Conservation (phyloP, 495 filamentous ascomycete genomes). For the Hypomontagnella submonticulosa region DNA sequence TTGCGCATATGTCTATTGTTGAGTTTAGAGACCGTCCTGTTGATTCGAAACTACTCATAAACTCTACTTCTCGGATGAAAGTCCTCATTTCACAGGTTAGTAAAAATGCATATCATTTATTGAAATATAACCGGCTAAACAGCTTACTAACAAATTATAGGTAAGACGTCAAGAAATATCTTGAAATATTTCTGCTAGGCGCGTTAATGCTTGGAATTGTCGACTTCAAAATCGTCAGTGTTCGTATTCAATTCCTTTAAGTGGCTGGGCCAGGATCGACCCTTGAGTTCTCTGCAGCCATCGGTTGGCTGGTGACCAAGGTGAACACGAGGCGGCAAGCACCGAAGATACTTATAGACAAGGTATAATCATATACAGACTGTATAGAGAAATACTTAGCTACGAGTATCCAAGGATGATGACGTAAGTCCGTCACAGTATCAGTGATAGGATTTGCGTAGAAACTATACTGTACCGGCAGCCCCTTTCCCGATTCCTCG, state of each 20-base stretch:
- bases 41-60: slow-evolving; percentile 22
- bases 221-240: slow-evolving; percentile 5
- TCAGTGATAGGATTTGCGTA: slow-evolving; percentile 13
- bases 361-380: slow-evolving; percentile 16
- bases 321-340: slow-evolving; percentile 31
- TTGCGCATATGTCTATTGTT: background rate
- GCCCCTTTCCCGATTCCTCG: slow-evolving; percentile 36
- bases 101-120: no score
- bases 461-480: slow-evolving; percentile 20
- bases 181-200: slow-evolving; percentile 12
- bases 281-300: slow-evolving; percentile 17
- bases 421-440: slow-evolving; percentile 37
- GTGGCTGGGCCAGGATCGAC: slow-evolving; percentile 17
- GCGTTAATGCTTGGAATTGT: slow-evolving; percentile 23
- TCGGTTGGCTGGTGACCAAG: slow-evolving; percentile 24
- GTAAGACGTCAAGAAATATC: background rate
- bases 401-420: slow-evolving; percentile 17
- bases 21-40: background rate
- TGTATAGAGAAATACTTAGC: slow-evolving; percentile 9
- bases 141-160: no score
- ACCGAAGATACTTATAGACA: slow-evolving; percentile 8
- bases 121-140: no score
- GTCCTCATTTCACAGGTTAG: background rate
- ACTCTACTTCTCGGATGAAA: slow-evolving; percentile 7
- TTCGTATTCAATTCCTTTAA: slow-evolving; percentile 41